Conservation (phyloP, 768 basidiomycete genomes). For the Daedaleopsis nitida region DNA sequence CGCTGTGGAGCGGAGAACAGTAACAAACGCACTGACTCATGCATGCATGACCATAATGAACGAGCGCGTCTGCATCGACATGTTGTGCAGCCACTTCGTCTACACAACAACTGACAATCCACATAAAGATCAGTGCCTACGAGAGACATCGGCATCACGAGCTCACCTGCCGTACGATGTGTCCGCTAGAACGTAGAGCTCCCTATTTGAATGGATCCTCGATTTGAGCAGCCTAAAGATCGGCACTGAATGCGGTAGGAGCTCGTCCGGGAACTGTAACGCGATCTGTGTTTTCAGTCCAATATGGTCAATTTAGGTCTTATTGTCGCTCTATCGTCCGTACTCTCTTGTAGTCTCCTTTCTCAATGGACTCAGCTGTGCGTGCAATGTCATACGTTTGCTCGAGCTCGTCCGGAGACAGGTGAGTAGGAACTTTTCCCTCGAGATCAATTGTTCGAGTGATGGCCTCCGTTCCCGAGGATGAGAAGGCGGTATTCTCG, state of each 20-base stretch:
- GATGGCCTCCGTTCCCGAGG: conserved; percentile 68
- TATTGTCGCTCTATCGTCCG: conserved; percentile 21
- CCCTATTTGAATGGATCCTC: conserved; percentile 44
- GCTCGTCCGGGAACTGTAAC: conserved; percentile 95
- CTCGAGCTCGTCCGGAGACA: conserved; percentile 46
- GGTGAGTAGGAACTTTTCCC: conserved; percentile 29
- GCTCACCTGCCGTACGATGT: conserved; percentile 93
- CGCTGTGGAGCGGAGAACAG: neutral
- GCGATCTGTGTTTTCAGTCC: conserved; percentile 57
- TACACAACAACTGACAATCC: conserved; percentile 77
- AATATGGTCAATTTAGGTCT: neutral
- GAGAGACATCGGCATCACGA: neutral
- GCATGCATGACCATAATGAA: conserved; percentile 97
- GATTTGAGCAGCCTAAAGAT: conserved; percentile 72
- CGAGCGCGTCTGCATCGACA: conserved; percentile 85
- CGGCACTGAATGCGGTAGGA: conserved; percentile 83
- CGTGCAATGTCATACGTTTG: conserved; percentile 76
- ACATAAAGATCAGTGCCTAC: neutral
- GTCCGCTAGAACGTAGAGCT: conserved; percentile 93
- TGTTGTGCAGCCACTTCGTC: conserved; percentile 97
- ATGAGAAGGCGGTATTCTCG: conserved; percentile 44
- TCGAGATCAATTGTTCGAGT: conserved; percentile 51
- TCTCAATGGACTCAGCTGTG: conserved; percentile 61
- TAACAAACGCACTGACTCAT: conserved; percentile 73
- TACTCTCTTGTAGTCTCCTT: conserved; percentile 72